Conservation (phyloP, 495 filamentous ascomycete genomes). For the Hypoxylon cercidicola region DNA sequence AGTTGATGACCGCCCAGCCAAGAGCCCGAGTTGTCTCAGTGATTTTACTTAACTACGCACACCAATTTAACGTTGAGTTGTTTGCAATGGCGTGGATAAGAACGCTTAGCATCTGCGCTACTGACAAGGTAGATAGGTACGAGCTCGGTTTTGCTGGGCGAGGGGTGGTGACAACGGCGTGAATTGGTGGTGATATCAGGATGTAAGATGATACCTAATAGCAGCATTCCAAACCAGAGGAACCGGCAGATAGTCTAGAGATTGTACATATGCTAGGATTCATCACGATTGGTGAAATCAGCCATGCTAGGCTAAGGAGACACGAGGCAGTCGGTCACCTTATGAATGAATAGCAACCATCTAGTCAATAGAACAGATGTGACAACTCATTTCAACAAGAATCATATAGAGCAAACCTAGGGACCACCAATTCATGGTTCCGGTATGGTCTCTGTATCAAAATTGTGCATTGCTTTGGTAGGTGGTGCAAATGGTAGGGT, state of each 20-base stretch:
- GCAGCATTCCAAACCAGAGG: constrained; percentile 13
- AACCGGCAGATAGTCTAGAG: constrained; percentile 18
- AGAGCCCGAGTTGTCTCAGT: background rate
- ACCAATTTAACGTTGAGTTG: constrained; percentile 1
- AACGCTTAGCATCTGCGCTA: constrained; percentile 5
- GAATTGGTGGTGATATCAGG: constrained; percentile 24
- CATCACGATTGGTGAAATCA: background rate
- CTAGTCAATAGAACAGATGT: background rate
- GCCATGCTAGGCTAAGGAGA: background rate
- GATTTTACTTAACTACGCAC: background rate
- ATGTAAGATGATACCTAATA: constrained; percentile 38
- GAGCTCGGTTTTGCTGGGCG: constrained; percentile 21
- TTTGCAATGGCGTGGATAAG: background rate
- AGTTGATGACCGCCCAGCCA: background rate
- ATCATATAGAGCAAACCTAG: background rate
- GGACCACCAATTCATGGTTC: no score
- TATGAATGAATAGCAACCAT: background rate
- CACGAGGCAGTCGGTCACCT: background rate
- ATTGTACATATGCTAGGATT: constrained; percentile 37
- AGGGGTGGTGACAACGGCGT: constrained; percentile 21
- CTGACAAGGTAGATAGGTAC: constrained; percentile 13
- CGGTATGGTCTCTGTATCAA: no score
- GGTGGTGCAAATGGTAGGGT: no score
- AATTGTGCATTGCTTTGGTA: no score
- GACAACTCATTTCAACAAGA: background rate